These are phyloP conservation scores for Phytophthora crassamura DNA, from an alignment of 352 stramenopile genomes.

Conservation along the genomic window DNA sequence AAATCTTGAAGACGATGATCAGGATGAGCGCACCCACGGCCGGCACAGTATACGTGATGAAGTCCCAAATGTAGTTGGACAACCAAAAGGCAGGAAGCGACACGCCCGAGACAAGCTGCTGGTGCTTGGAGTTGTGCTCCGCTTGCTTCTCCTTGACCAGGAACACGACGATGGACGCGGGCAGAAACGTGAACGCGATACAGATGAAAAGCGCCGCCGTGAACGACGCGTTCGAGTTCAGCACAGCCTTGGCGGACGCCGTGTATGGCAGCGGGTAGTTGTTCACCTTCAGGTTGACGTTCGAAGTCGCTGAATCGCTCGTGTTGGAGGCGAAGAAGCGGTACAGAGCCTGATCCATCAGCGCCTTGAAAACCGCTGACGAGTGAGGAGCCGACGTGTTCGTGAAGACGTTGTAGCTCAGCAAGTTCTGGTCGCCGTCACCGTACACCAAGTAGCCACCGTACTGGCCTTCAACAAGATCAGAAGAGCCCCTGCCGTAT, in stretches of 20 bases:
- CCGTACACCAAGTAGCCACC: slow-evolving; percentile 51
- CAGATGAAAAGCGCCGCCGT: slow-evolving; percentile 81
- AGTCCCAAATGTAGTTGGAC: slow-evolving; percentile 94
- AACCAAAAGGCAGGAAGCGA: slow-evolving; percentile 94
- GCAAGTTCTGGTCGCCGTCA: slow-evolving; percentile 36
- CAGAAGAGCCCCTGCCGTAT: slow-evolving; percentile 33
- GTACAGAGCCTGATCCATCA: slow-evolving; percentile 60
- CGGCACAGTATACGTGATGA: slow-evolving; percentile 90
- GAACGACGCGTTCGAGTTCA: slow-evolving; percentile 53
- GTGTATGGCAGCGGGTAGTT: slow-evolving; percentile 53
- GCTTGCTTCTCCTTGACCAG: slow-evolving; percentile 94
- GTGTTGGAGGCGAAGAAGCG: slow-evolving; percentile 47
- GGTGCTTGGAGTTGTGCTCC: slow-evolving; percentile 94
- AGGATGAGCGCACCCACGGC: slow-evolving; percentile 35
- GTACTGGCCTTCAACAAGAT: slow-evolving; percentile 41
- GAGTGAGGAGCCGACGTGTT: slow-evolving; percentile 59
- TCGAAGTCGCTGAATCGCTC: slow-evolving; percentile 6
- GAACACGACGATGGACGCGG: slow-evolving; percentile 92
- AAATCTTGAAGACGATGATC: slow-evolving; percentile 52
- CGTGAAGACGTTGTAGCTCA: slow-evolving; percentile 63
- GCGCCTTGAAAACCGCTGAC: slow-evolving; percentile 55
- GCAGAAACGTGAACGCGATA: slow-evolving; percentile 90
- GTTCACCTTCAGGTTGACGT: slow-evolving; percentile 48
- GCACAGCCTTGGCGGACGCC: slow-evolving; percentile 35
- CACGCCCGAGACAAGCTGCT: slow-evolving; percentile 94